Base-by-base conservation (phyloP, 208 protist genomes). In the Wallacemonas sp. region DNA sequence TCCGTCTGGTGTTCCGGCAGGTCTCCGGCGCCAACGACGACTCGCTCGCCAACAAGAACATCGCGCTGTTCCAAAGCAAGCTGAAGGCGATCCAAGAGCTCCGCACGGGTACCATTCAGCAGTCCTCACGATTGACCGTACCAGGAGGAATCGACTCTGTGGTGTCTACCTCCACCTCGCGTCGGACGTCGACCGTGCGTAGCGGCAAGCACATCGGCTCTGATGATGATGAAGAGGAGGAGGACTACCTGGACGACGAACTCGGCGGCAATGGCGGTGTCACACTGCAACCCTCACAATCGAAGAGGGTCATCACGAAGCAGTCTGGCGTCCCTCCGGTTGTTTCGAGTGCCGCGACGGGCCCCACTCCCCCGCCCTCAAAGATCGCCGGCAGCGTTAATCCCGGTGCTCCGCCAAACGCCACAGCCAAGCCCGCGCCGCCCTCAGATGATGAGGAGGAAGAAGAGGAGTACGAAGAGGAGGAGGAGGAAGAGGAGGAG, bases 1-100 rank as follows among this genome's bases (percentile, higher is more conserved):
- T 95, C 19, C 76, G 80, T 17, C 75, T 95, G 17, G 89, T 95
- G 2, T 93, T 92, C 45, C 76, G 86, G 6, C 71, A 80, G 30
- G 84, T 89, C 26, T 71, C 76, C 27, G 81, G 85, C 54, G 74
- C 81, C 24, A 87, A 80, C 63, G 78, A 91, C 41, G 78, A 88
- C 59, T 60, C 63, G 9, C 63, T 93, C 9, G 75, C 74, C 9
- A 46, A 59, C 34, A 57, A 76, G 55, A 77, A 91, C 62, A 91
- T 91, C 32, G 34, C 70, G 3, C 60, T 85, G 26, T 85, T 89
- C 22, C 68, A 81, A 62, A 32, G 53, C 39, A 88, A 88, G 66
- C 44, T 94, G 21, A 44, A 62, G 12, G 57, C 66, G 3, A 73
- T 83, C 6, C 50, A 55, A 39, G 48, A 63, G 66, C 54, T 58